Evolutionary conservation across 805 yeast species (phyloP).

Genomic region (Candida xiaguanensis): DNA sequence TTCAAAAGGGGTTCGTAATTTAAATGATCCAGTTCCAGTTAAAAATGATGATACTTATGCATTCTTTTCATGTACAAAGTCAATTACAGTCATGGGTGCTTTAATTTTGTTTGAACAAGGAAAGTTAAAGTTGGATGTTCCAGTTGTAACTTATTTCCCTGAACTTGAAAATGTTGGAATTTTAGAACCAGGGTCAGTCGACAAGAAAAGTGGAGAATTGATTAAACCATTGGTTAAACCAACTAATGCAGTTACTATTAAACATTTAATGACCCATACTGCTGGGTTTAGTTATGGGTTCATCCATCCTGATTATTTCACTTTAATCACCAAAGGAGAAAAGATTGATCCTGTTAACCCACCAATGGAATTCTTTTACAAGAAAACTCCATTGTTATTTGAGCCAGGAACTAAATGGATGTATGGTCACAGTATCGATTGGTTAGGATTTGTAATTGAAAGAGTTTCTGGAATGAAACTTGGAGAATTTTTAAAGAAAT

Average conservation of each 20-base stretch:
- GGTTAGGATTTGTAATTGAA: slow-evolving; percentile 36
- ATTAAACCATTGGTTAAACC: slow-evolving; percentile 21
- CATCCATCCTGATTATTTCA: slow-evolving; percentile 24
- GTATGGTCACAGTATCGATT: slow-evolving; percentile 37
- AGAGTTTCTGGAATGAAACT: slow-evolving; percentile 28
- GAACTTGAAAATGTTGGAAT: slow-evolving; percentile 23
- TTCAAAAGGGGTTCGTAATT: slow-evolving; percentile 18
- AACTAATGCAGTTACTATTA: slow-evolving; percentile 19
- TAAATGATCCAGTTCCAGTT: slow-evolving; percentile 15
- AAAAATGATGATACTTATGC: slow-evolving; percentile 17
- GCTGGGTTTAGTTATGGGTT: slow-evolving; percentile 36
- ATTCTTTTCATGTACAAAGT: slow-evolving; percentile 29
- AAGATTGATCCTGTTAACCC: slow-evolving; percentile 19
- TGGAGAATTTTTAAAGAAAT: slow-evolving; percentile 27
- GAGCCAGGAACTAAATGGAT: slow-evolving; percentile 39
- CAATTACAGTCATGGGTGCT: slow-evolving; percentile 34
- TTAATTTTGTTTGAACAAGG: slow-evolving; percentile 31
- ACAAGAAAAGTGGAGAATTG: slow-evolving; percentile 22
- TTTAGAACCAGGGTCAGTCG: slow-evolving; percentile 23
- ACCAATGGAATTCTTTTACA: slow-evolving; percentile 21
- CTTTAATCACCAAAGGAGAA: slow-evolving; percentile 18
- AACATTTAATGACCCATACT: slow-evolving; percentile 28
- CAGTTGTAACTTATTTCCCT: slow-evolving; percentile 31
- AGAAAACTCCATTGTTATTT: slow-evolving; percentile 23
- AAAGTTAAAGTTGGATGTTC: slow-evolving; percentile 28